phyloP scores from a whole-genome alignment of 495 filamentous ascomycete species.

The Xanthoparmelia taractica region DNA sequence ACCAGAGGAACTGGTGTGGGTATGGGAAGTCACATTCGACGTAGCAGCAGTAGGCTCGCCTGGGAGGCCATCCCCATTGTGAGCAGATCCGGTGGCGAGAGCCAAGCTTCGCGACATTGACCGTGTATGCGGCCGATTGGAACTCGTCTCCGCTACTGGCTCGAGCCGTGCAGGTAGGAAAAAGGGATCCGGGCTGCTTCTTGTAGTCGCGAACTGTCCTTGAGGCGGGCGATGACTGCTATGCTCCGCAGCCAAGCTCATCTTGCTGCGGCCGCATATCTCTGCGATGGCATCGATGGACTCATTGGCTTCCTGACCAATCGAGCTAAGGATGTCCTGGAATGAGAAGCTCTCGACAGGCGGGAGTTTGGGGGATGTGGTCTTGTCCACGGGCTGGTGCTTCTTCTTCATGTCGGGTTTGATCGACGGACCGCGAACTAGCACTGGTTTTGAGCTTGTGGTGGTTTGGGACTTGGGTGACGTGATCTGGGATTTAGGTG shows the following conservation, averaged over 20 bases:
- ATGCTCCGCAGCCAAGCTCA: constrained; percentile 58
- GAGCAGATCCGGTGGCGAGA: constrained; percentile 6
- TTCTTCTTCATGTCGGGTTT: constrained; percentile 16
- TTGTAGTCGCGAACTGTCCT: constrained; percentile 40
- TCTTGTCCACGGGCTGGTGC: constrained; percentile 7
- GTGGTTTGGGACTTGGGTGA: background rate
- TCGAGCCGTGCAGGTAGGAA: constrained; percentile 14
- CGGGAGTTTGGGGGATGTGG: constrained; percentile 12
- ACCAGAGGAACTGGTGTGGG: constrained; percentile 1
- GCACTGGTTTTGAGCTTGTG: constrained; percentile 17
- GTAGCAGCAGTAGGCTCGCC: constrained; percentile 18
- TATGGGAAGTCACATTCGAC: constrained; percentile 13
- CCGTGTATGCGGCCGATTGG: constrained; percentile 7
- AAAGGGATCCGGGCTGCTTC: constrained; percentile 7
- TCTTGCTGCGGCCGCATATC: constrained; percentile 53
- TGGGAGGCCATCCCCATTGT: background rate
- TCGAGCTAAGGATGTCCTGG: constrained; percentile 50
- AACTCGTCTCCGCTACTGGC: constrained; percentile 19
- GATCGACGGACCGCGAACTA: constrained; percentile 13
- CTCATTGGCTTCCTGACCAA: constrained; percentile 48
- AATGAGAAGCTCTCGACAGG: constrained; percentile 42
- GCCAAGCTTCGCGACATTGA: constrained; percentile 14
- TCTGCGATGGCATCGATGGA: constrained; percentile 57
- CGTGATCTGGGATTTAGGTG: background rate
- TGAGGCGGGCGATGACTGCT: constrained; percentile 55